A percentile compares a stretch with the other conserved stretches of the same genome.
Evolutionary conservation across 805 yeast genomes (phyloP).

Genomic region (Barnettozyma populi): DNA sequence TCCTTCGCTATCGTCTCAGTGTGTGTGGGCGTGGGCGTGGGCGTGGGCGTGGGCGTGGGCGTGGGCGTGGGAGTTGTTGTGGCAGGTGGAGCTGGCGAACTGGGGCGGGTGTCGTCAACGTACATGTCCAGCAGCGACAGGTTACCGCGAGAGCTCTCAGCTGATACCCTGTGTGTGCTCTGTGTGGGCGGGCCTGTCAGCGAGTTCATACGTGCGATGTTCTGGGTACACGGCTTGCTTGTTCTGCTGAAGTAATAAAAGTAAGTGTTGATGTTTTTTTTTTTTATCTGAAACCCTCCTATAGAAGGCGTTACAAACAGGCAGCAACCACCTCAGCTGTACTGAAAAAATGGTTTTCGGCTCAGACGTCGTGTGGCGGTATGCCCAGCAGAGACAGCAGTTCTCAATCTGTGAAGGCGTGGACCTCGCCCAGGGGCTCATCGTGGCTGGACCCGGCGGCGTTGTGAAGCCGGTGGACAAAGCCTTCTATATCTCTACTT

Average conservation of each 20-base stretch:
- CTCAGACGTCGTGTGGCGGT: conserved; percentile 30
- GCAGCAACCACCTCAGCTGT: neutral
- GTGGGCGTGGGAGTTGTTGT: neutral
- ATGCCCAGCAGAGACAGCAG: conserved; percentile 19
- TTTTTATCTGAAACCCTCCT: too few relatives aligned
- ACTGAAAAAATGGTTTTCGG: conserved; percentile 19
- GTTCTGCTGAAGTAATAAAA: neutral
- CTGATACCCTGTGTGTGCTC: neutral
- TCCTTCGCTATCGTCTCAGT: neutral
- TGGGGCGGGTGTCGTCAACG: neutral
- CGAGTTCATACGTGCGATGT: neutral
- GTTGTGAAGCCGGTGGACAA: conserved; percentile 14
- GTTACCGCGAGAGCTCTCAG: neutral
- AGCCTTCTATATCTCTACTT: conserved; percentile 28
- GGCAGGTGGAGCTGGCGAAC: neutral
- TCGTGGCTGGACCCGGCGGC: conserved; percentile 20
- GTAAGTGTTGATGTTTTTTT: neutral
- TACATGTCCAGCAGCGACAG: conserved; percentile 3
- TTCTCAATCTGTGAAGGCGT: conserved; percentile 30
- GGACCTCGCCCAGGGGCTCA: conserved; percentile 29
- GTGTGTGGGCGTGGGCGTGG: neutral
- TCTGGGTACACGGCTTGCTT: neutral
- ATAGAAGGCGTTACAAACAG: too few relatives aligned
- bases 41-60: neutral
- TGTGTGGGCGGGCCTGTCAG: neutral